Evolutionary conservation across 1,284 basidiomycete genomes (phyloP).

Genomic region (Porogramme epimiltina): DNA sequence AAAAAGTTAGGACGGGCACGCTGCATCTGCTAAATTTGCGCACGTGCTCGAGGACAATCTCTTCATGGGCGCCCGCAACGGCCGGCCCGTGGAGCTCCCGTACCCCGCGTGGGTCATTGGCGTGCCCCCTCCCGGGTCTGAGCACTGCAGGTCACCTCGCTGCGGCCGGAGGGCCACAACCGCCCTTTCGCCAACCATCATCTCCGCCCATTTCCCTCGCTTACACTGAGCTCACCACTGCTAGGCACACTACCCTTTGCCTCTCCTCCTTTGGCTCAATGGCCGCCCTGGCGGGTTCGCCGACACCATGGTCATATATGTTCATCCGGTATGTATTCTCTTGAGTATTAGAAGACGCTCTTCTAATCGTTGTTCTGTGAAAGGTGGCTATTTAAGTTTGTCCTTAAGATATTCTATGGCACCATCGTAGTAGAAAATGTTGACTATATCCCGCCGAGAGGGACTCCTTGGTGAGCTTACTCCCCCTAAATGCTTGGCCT

Average conservation of each 20-base stretch:
- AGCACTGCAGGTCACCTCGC: too few relatives aligned
- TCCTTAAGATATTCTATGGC: slow-evolving; percentile 86
- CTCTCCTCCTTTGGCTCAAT: not conserved
- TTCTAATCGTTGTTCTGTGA: too few relatives aligned
- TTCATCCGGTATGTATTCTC: slow-evolving; percentile 53
- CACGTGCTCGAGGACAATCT: not conserved
- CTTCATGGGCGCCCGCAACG: too few relatives aligned
- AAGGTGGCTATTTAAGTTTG: slow-evolving; percentile 73
- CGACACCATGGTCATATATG: slow-evolving; percentile 68
- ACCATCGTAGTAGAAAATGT: slow-evolving; percentile 84
- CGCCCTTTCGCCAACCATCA: too few relatives aligned
- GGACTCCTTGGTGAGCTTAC: slow-evolving; percentile 65
- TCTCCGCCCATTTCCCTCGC: too few relatives aligned
- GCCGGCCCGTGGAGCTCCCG: too few relatives aligned
- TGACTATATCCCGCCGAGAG: slow-evolving; percentile 67
- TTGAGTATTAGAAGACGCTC: not conserved
- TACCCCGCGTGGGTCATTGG: too few relatives aligned
- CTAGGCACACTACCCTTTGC: too few relatives aligned
- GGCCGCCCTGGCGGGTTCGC: slow-evolving; percentile 13
- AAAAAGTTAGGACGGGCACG: not conserved
- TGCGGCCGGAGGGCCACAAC: too few relatives aligned
- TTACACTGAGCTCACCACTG: too few relatives aligned
- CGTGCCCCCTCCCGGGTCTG: too few relatives aligned
- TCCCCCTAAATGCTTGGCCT: not conserved
- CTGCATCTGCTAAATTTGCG: not conserved